phyloP scores from a whole-genome alignment of 768 basidiomycete genomes.

The Collybiopsis confluens region DNA sequence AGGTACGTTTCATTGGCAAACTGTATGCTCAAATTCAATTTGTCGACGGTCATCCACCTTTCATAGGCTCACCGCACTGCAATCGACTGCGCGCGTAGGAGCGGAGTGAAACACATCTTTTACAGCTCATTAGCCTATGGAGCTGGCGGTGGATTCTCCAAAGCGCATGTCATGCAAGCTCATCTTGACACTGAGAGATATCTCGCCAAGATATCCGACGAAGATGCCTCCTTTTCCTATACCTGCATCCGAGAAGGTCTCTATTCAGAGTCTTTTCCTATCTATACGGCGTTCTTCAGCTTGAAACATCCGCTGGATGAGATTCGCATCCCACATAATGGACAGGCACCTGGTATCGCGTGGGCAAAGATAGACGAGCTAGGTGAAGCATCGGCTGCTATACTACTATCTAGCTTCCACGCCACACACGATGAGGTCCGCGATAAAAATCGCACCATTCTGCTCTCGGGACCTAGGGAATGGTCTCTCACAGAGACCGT shows the following conservation, averaged over 20 bases:
- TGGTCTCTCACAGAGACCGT: constrained; percentile 1
- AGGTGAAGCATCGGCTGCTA: neutral
- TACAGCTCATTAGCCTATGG: constrained; percentile 2
- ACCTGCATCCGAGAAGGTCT: constrained; percentile 1
- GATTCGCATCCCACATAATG: neutral
- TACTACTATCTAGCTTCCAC: neutral
- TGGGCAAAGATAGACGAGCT: constrained; percentile 5
- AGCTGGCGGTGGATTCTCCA: neutral
- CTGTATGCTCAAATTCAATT: neutral
- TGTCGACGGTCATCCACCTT: neutral
- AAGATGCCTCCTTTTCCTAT: constrained; percentile 1
- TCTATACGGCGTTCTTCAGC: constrained; percentile 1
- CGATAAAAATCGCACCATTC: neutral
- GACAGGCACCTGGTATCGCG: neutral
- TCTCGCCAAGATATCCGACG: neutral
- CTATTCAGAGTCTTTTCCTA: constrained; percentile 1
- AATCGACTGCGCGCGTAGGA: neutral
- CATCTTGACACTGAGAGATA: constrained; percentile 4
- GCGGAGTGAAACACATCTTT: constrained; percentile 4
- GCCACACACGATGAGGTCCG: neutral
- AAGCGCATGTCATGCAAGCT: constrained; percentile 3
- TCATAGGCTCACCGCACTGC: neutral
- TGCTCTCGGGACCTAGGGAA: neutral
- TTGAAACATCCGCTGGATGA: neutral
- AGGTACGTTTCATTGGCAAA: neutral